Evolutionary conservation across 2,329 filamentous ascomycete genomes (phyloP).

Genomic region (Fusarium chlamydosporum): DNA sequence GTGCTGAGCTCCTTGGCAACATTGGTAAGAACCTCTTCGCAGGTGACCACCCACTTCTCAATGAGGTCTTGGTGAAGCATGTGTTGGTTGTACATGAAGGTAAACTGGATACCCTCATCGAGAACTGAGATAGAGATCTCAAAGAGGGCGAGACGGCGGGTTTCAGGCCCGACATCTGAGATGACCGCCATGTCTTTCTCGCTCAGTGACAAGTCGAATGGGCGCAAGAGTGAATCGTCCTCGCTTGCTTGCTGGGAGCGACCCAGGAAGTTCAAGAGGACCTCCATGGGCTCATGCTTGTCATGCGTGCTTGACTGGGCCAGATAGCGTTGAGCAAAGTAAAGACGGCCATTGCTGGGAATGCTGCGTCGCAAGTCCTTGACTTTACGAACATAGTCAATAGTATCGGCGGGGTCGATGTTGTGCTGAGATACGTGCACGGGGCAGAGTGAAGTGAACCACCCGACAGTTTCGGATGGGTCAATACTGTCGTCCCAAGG

Average conservation of each 20-base stretch:
- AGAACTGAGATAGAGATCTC: constrained; percentile 38
- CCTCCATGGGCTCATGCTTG: constrained; percentile 28
- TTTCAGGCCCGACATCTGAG: constrained; percentile 29
- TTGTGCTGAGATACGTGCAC: constrained; percentile 36
- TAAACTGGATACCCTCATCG: constrained; percentile 2
- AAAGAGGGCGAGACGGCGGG: constrained; percentile 37
- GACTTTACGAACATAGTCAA: constrained; percentile 27
- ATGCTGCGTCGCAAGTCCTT: constrained; percentile 33
- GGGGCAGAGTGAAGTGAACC: constrained; percentile 62
- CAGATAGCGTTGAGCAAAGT: constrained; percentile 35
- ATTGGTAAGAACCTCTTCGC: constrained; percentile 12
- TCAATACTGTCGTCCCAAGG: constrained; percentile 53
- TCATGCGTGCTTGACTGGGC: background rate
- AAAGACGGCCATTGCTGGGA: constrained; percentile 28
- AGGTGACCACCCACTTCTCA: constrained; percentile 31
- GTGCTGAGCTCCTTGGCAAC: constrained; percentile 29
- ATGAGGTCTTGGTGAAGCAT: constrained; percentile 37
- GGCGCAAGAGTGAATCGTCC: background rate
- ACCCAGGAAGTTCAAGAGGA: constrained; percentile 34
- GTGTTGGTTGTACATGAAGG: constrained; percentile 31
- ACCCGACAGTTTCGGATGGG: constrained; percentile 59
- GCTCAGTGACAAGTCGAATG: constrained; percentile 2
- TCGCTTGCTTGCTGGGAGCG: constrained; percentile 19
- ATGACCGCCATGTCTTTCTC: constrained; percentile 7
- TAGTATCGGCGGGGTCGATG: background rate